phyloP scores from a whole-genome alignment of 345 rosid genomes.

The Conringia planisiliqua region DNA sequence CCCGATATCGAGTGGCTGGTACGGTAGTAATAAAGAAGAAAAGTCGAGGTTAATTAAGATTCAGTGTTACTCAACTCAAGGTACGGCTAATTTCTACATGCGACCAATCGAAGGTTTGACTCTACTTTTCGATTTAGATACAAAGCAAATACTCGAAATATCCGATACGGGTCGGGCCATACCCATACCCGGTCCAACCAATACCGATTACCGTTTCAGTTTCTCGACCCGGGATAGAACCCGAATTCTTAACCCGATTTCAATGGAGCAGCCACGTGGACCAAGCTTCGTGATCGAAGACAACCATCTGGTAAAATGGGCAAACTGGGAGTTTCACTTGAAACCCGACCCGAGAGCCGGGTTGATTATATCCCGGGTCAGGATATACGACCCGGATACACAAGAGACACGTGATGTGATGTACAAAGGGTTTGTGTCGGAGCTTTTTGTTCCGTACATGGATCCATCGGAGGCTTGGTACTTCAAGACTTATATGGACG shows the following conservation, averaged over 20 bases:
- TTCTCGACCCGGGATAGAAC: neutral
- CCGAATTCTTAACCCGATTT: constrained; percentile 49
- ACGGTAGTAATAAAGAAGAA: constrained; percentile 62
- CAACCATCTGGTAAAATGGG: constrained; percentile 56
- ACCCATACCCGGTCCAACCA: constrained; percentile 70
- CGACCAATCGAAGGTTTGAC: constrained; percentile 94
- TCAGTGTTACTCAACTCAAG: constrained; percentile 75
- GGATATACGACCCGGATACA: constrained; percentile 46
- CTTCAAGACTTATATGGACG: constrained; percentile 65
- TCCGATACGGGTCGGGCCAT: constrained; percentile 55
- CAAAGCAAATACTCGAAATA: constrained; percentile 57
- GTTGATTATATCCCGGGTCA: constrained; percentile 50
- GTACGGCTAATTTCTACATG: constrained; percentile 88
- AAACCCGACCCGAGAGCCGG: constrained; percentile 68
- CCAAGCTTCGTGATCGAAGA: constrained; percentile 51
- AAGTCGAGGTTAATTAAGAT: constrained; percentile 65
- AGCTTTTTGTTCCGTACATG: constrained; percentile 66
- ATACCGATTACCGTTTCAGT: constrained; percentile 65
- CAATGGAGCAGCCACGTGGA: constrained; percentile 58
- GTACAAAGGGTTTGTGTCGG: constrained; percentile 65
- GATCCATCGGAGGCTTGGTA: constrained; percentile 55
- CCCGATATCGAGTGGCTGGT: too few relatives aligned
- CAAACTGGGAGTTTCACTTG: constrained; percentile 61
- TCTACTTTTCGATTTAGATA: constrained; percentile 61
- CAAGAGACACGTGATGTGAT: constrained; percentile 50